Base-by-base conservation (phyloP, 1,284 basidiomycete species). In the Papiliotrema nemorosa region DNA sequence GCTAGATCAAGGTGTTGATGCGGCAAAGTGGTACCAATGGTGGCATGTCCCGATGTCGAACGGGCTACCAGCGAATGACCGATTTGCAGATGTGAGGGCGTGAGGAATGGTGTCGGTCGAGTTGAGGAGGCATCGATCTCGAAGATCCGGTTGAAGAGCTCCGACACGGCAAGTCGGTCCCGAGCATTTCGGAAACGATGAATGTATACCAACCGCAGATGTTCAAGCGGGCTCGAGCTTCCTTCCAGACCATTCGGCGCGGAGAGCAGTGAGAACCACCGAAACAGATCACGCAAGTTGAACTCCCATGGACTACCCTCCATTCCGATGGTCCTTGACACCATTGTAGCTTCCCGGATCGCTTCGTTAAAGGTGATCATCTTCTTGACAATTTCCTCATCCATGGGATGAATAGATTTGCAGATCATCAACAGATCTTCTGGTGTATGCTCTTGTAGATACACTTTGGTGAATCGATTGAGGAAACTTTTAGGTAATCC, bases 221-320 rank as follows among this genome's bases (percentile, higher is more conserved):
- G 83, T 44, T 84, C 80, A 18, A 77, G 73, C 0, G 89, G 86
- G 59, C 84, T 79, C n/a, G 69, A 62, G 20, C 69, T 74, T 14
- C 82, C 66, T 50, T 92, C 82, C 21, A 82, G 75, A 0, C 84
- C 86, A 25, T 78, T 74, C 29, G 67, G 60, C 13, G 67, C 55
- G 39, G 75, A 69, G 9, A 80, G 60, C 20, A 82, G 71, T 5
- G 67, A 64, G 45, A 82, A 75, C 94, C 96, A 98, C 44, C 96
- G 84, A 55, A 94, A 83, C 36, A 97, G 80, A 73, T 99, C 96
- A 34, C 96, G 87, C 47, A 99, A 78, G 69, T 99, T 99, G 79
- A 99, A 97, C 69, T 99, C 96, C 96, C 96, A 99, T 1, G 96
- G 96, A 46, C 84, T 81, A 9, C 96, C 96, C 55, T 88, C 84